These are phyloP conservation scores for Vitis rupestris DNA, from an alignment of 164 flowering plant genomes.

Conservation along the genomic window DNA sequence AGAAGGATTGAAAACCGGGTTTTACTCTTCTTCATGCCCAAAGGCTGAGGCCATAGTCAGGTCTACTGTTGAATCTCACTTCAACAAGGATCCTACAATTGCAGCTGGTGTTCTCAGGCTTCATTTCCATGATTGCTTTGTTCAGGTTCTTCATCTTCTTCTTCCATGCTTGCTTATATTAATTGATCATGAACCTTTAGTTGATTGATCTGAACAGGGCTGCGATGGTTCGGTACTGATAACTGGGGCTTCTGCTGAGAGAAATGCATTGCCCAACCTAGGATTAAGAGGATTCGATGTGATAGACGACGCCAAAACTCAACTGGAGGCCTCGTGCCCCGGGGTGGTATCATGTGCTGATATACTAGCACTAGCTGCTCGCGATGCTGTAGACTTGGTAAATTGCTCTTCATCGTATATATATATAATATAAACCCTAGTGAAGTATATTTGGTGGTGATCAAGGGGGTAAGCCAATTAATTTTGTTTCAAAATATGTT, in stretches of 20 bases:
- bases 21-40: slow-evolving; percentile 59
- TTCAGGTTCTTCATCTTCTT: slow-evolving; percentile 39
- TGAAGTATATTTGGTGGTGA: no score
- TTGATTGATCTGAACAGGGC: slow-evolving; percentile 38
- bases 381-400: slow-evolving; percentile 76
- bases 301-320: slow-evolving; percentile 66
- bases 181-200: background rate
- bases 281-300: slow-evolving; percentile 71
- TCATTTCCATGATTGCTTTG: slow-evolving; percentile 78
- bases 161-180: background rate
- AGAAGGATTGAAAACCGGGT: slow-evolving; percentile 38
- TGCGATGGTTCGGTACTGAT: slow-evolving; percentile 77
- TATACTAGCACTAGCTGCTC: slow-evolving; percentile 69
- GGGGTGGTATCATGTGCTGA: slow-evolving; percentile 79
- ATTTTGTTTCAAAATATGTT: no score
- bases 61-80: slow-evolving; percentile 48
- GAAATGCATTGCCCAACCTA: slow-evolving; percentile 47
- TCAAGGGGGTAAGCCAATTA: no score
- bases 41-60: slow-evolving; percentile 53
- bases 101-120: slow-evolving; percentile 69
- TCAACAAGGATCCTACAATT: slow-evolving; percentile 50
- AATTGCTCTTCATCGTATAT: no score
- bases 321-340: slow-evolving; percentile 60
- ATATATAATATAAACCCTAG: no score
- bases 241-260: slow-evolving; percentile 48